Evolutionary conservation across 2,329 filamentous ascomycete genomes (phyloP).

Genomic region (Xylaria sp.): DNA sequence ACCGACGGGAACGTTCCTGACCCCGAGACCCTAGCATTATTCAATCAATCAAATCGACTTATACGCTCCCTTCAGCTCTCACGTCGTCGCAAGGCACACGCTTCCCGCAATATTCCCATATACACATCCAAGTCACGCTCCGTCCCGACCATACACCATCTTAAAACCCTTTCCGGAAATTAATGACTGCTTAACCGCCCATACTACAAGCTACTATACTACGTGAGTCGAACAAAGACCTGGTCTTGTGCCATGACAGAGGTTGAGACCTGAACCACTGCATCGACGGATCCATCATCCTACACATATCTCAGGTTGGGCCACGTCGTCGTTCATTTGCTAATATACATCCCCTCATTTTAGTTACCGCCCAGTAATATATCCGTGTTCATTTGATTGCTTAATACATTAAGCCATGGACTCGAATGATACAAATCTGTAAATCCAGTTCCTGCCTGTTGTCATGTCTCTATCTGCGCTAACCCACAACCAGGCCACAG

Average conservation of each 20-base stretch:
- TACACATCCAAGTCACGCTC: slow-evolving; percentile 48
- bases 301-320: slow-evolving; percentile 46
- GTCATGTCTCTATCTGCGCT: slow-evolving; percentile 47
- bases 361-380: slow-evolving; percentile 54
- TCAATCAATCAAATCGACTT: slow-evolving; percentile 41
- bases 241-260: slow-evolving; percentile 53
- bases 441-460: slow-evolving; percentile 50
- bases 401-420: slow-evolving; percentile 60
- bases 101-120: slow-evolving; percentile 50
- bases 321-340: slow-evolving; percentile 52
- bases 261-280: slow-evolving; percentile 42
- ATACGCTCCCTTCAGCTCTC: slow-evolving; percentile 52
- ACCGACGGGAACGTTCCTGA: slow-evolving; percentile 37
- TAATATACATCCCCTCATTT: slow-evolving; percentile 51
- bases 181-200: slow-evolving; percentile 47
- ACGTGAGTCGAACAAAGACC: slow-evolving; percentile 55
- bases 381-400: slow-evolving; percentile 51
- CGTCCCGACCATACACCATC: slow-evolving; percentile 47
- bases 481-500: slow-evolving; percentile 58
- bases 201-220: slow-evolving; percentile 52
- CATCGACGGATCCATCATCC: slow-evolving; percentile 47
- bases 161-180: slow-evolving; percentile 47
- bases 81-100: slow-evolving; percentile 53
- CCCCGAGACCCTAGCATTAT: slow-evolving; percentile 33
- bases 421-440: slow-evolving; percentile 64